These are phyloP conservation scores for Drechslerella dactyloides DNA, from an alignment of 2,329 filamentous ascomycete genomes.

Conservation along the genomic window DNA sequence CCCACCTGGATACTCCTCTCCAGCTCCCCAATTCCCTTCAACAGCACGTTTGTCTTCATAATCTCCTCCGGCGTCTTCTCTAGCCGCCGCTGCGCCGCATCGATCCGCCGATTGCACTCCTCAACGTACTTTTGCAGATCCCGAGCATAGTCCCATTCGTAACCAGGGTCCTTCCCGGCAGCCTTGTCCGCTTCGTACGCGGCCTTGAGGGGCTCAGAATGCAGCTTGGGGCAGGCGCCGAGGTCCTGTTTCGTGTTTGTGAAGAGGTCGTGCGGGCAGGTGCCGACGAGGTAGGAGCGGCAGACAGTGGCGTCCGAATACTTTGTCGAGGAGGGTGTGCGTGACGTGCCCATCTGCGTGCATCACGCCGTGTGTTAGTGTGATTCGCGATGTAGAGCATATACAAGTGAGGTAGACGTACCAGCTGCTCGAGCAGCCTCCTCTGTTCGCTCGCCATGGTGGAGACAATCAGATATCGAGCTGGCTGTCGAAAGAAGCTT, in stretches of 20 bases:
- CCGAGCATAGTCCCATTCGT: conserved; percentile 95
- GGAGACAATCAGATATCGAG: background rate
- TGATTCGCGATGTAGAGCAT: background rate
- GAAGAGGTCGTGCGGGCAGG: conserved; percentile 97
- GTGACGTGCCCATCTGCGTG: conserved; percentile 70
- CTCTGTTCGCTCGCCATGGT: conserved; percentile 72
- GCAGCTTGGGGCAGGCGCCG: conserved; percentile 83
- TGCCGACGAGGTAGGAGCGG: conserved; percentile 89
- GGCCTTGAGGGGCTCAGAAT: conserved; percentile 83
- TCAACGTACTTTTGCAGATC: conserved; percentile 97
- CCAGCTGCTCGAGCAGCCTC: conserved; percentile 95
- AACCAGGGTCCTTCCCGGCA: conserved; percentile 67
- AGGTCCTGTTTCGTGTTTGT: conserved; percentile 99
- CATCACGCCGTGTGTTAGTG: conserved; percentile 10
- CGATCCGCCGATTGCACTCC: conserved; percentile 93
- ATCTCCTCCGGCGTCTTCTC: conserved; percentile 99
- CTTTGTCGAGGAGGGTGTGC: conserved; percentile 68
- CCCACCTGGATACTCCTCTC: conserved; percentile 78
- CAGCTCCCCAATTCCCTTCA: conserved; percentile 85
- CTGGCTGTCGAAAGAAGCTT: background rate
- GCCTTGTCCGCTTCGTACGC: conserved; percentile 71
- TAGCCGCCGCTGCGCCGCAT: conserved; percentile 82
- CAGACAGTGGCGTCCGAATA: conserved; percentile 94
- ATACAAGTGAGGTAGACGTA: conserved; percentile 2
- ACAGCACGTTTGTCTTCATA: conserved; percentile 84